Evolutionary conservation across 352 stramenopile species (phyloP), one percentile per base, ranked within the genome.

Genomic region (Globisporangium paddicum): DNA sequence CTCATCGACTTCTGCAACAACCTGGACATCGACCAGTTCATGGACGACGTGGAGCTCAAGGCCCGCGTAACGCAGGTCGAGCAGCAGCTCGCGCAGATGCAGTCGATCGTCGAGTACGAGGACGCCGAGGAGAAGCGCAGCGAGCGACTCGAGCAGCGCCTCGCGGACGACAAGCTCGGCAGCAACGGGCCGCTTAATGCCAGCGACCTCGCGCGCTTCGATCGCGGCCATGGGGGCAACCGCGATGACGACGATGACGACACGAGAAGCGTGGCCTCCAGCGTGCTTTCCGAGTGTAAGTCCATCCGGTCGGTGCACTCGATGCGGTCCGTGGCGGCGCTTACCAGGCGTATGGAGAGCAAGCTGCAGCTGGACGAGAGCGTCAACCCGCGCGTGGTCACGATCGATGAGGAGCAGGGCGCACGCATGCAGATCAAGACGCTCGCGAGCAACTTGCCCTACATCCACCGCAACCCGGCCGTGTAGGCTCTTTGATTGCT

Each of bases 11-110:
- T 98, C 72, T 93, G 89, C 28, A 90, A 97, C 57, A 88, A 92
- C 44, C 71, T 98, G 9, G 86, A 98, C 63, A 93, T 97, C 51
- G 94, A 98, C 68, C 84, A 96, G 75, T 98, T 98, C 75, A 93
- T 97, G 71, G 79, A 96, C 67, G 93, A 98, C 53, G 73, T 94
- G 18, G 82, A 95, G 66, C 72, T 93, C 63, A 95, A 94, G 50
- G 82, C 81, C 5, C 77, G 79, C 19, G 75, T 95, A 11, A 74
- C 72, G 30, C 84, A 93, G 59, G 78, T 98, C 16, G 90, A 97
- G 67, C 79, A 97, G 62, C 83, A 97, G 45, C 79, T 98, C 48
- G 75, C 80, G 25, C 89, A 96, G 58, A 68, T 98, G 28, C 82
- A 98, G 67, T 77, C 67, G 51, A 87, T 92, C 48, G 82, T 95